Evolutionary conservation across 2,329 filamentous ascomycete species (phyloP), one percentile per base, ranked within the genome.

Genomic region (Stachybotrys chartarum): DNA sequence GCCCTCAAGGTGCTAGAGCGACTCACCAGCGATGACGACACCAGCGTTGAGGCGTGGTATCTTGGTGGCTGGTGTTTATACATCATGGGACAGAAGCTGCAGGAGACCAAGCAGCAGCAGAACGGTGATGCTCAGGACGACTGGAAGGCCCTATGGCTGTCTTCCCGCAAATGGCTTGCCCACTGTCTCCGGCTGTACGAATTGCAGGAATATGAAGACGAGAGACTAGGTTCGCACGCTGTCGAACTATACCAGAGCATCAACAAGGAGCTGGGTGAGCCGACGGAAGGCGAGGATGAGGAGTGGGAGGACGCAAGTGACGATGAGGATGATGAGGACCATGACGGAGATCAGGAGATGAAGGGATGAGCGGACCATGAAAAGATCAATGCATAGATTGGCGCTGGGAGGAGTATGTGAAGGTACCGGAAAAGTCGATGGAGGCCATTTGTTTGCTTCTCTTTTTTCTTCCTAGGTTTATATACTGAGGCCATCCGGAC

Each of bases 41-140:
- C 88, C 66, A 96, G 93, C 69, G 89, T 99, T 18, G 94, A 99
- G 73, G 88, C 90, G 17, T 97, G 92, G 91, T 99, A 99, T 73
- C 79, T 99, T 6, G 94, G 94, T 48, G 95, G 94, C 5, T 97
- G 93, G 90, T 92, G 91, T 63, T 79, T 95, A 61, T 90, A 91
- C 68, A 81, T 96, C 56, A 77, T 88, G 59, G 89, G 88, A 11
- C 82, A 89, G 69, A 89, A 87, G 77, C 75, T 83, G 64, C 69
- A 72, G 39, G 63, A 66, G 44, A 64, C 54, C 67, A 72, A 63
- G 73, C 61, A 64, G 55, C 66, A 62, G 64, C 75, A 65, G 56
- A 65, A 65, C 44, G 64, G 65, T 10, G 61, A 54, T 31, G 63
- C 64, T 5, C 76, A 76, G 45, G 77, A 83, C 50, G 75, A 77